These are phyloP conservation scores for Colletotrichum sp. DNA, from an alignment of 2,329 filamentous ascomycete species.

Conservation along the genomic window DNA sequence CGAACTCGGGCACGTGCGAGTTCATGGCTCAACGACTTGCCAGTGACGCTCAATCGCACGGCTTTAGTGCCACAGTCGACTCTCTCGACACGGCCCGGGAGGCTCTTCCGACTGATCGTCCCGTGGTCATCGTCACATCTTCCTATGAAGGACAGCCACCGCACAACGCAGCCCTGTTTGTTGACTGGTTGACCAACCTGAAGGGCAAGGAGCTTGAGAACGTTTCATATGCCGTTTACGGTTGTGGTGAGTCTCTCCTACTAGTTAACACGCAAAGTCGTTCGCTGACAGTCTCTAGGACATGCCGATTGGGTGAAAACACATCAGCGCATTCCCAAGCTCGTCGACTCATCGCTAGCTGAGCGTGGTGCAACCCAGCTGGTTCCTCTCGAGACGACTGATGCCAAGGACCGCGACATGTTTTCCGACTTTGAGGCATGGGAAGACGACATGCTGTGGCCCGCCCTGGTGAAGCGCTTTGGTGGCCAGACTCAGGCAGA, in stretches of 20 bases:
- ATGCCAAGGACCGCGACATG: constrained; percentile 70
- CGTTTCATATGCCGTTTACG: constrained; percentile 69
- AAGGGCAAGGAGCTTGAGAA: constrained; percentile 53
- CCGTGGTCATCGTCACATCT: constrained; percentile 67
- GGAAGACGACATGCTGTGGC: constrained; percentile 63
- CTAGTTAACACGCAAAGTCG: rapidly evolving
- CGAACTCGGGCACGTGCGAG: constrained; percentile 75
- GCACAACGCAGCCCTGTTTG: constrained; percentile 71
- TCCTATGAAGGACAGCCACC: constrained; percentile 75
- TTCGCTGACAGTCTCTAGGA: background rate
- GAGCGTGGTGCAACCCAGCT: constrained; percentile 39
- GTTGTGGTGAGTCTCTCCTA: constrained; percentile 51
- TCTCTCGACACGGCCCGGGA: constrained; percentile 63
- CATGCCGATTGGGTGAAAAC: constrained; percentile 63
- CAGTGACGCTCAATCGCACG: constrained; percentile 57
- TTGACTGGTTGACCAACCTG: constrained; percentile 63
- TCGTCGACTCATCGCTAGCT: constrained; percentile 60
- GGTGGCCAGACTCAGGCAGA: constrained; percentile 53
- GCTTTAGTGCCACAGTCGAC: constrained; percentile 58
- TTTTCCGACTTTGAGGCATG: constrained; percentile 72
- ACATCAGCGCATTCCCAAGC: constrained; percentile 70
- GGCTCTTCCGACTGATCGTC: constrained; percentile 59
- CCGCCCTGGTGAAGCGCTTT: constrained; percentile 51
- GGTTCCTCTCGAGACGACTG: constrained; percentile 54
- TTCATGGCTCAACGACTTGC: constrained; percentile 66